phyloP scores from a whole-genome alignment of 2,329 filamentous ascomycete species.

The Fusarium hostae region DNA sequence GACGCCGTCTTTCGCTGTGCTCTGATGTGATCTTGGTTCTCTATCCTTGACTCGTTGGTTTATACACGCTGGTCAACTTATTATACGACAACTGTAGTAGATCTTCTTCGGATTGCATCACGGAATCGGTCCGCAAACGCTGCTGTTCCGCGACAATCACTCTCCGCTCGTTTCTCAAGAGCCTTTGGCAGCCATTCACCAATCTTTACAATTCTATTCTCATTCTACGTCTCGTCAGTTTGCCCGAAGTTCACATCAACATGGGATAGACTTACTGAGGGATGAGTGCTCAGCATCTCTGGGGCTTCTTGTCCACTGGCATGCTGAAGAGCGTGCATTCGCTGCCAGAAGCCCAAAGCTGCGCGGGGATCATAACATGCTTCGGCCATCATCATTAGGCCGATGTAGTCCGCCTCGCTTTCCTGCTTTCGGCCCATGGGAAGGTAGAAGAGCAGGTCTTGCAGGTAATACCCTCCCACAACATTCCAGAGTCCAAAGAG shows the following conservation, averaged over 20 bases:
- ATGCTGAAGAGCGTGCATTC: conserved; percentile 67
- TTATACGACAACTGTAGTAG: conserved; percentile 31
- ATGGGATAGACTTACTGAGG: conserved; percentile 65
- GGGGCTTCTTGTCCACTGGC: conserved; percentile 62
- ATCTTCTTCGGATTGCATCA: conserved; percentile 56
- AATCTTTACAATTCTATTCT: conserved; percentile 73
- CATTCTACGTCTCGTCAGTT: conserved; percentile 56
- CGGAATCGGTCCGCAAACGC: conserved; percentile 65
- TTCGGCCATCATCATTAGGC: conserved; percentile 84
- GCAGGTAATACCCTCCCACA: conserved; percentile 57
- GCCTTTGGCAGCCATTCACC: conserved; percentile 70
- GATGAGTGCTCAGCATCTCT: conserved; percentile 81
- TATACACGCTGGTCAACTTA: not conserved
- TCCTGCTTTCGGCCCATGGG: conserved; percentile 79
- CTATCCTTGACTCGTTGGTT: not conserved
- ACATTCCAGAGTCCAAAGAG: conserved; percentile 55
- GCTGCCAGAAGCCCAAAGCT: conserved; percentile 73
- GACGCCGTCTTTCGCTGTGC: not conserved
- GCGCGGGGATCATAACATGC: conserved; percentile 79
- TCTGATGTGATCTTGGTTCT: not conserved
- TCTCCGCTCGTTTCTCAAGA: conserved; percentile 62
- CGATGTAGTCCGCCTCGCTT: conserved; percentile 83
- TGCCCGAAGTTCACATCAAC: not conserved
- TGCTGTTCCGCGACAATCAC: conserved; percentile 64
- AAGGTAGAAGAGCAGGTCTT: conserved; percentile 72